Evolutionary conservation across 2,329 filamentous ascomycete genomes (phyloP), one percentile per base, ranked within the genome.

Genomic region (Aspergillus sclerotialis): DNA sequence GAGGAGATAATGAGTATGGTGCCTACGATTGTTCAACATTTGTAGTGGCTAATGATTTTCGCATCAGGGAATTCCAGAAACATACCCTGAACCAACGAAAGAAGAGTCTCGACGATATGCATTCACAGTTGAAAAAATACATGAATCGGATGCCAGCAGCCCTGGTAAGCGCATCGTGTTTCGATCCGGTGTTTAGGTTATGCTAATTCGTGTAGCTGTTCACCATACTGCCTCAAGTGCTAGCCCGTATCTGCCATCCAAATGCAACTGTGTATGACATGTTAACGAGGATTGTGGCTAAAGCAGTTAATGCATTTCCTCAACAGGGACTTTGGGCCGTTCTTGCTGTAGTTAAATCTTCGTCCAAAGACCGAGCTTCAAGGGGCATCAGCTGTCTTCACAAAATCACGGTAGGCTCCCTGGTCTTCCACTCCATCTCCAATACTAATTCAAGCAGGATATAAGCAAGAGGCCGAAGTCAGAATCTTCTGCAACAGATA

Each of bases 301-400:
- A 85, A 55, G 86, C 95, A n/a, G 81, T 94, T 7, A 73, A 79
- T 27, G 72, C 78, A n/a, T 84, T 95, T 58, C 90, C 92, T 0
- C 86, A 85, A 40, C 92, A 98, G 60, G 82, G 89, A 1, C 63
- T 96, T 16, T 99, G 92, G 93, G 84, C 82, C 50, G 66, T 98
- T 23, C 76, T 96, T 35, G 86, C 89, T 7, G 81, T 95, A 28
- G 81, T 88, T 48, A 90, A 90, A 37, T 85, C 86, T 0, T 84
- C 75, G 19, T 80, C 87, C 40, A 70, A 73, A 10, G 83, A 90
- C 34, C 76, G 90, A 38, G 69, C 70, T 3, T 63, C 61, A 6
- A 68, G 76, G 38, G 79, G 77, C 8, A 53, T 61, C 27, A 51
- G 53, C 19, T 64, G 61, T 35, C 50, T 65, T 13, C 58, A 63